Percentiles rank a stretch among this genome's conserved stretches.
Conservation (phyloP, 345 rosid genomes). For the Corchorus olitorius region DNA sequence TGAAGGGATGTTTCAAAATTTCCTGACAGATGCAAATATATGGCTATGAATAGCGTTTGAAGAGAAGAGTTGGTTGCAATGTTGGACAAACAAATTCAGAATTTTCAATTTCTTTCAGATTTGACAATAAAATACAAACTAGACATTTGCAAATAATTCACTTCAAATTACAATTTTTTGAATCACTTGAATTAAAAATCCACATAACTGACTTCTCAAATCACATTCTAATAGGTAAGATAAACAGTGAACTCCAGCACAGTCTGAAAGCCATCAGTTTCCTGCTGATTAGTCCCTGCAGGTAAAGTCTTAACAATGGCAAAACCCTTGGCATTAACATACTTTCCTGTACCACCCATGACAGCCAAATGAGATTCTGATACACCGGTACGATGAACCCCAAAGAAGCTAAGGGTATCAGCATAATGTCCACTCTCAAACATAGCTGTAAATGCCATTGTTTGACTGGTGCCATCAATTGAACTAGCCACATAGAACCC, state of each 20-base stretch:
- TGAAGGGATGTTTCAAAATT: too few species aligned
- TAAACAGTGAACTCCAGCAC: slow-evolving; percentile 59
- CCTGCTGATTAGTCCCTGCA: slow-evolving; percentile 43
- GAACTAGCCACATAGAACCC: slow-evolving; percentile 86
- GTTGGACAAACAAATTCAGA: background rate
- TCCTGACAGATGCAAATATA: too few species aligned
- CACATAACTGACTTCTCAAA: background rate
- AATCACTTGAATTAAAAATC: background rate
- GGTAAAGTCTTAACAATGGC: slow-evolving; percentile 72
- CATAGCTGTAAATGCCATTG: slow-evolving; percentile 82
- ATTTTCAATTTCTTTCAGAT: background rate
- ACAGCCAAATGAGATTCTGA: slow-evolving; percentile 81
- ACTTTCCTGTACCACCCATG: slow-evolving; percentile 92
- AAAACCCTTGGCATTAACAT: slow-evolving; percentile 70
- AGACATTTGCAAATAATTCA: background rate
- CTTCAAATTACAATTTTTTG: background rate
- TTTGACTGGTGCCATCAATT: slow-evolving; percentile 74
- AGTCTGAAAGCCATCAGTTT: slow-evolving; percentile 72
- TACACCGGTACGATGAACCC: slow-evolving; percentile 65
- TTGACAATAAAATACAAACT: background rate
- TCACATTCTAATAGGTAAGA: slow-evolving; percentile 40
- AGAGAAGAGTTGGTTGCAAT: too few species aligned
- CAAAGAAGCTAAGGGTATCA: slow-evolving; percentile 80
- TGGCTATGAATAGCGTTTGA: too few species aligned
- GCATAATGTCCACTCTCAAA: slow-evolving; percentile 65